Base-by-base conservation (phyloP, 768 basidiomycete genomes). In the Postia placenta region DNA sequence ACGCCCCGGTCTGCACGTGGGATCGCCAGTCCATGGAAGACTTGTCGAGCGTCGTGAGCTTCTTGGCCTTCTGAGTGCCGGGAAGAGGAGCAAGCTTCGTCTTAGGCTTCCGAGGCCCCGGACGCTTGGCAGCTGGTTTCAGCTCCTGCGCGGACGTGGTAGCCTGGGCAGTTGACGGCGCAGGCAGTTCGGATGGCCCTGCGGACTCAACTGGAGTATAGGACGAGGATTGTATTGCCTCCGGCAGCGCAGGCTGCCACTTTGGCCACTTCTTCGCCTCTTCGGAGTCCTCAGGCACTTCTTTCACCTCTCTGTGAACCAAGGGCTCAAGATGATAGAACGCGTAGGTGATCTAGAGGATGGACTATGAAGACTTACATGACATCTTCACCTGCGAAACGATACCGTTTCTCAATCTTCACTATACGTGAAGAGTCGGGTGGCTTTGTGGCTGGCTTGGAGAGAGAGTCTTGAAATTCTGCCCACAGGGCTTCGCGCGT, bases 21-120 rank as follows among this genome's bases (percentile, higher is more conserved):
- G 78, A 65, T 24, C 74, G 74, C 91, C 91, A 93, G 61, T 93
- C 91, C 78, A 93, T 80, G 11, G 85, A 80, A 0, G 87, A 89
- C 63, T 92, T 92, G 53, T 91, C 88, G 12, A 93, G 72, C 22
- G 88, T 92, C 20, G 85, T 81, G 6, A 93, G 72, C 65, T 87
- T 92, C 63, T 85, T 88, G 1, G 81, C 70, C 59, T 83, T 88
- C 30, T 66, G 68, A 0, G 71, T 51, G 6, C 69, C 58, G 0
- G 85, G 85, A 26, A 85, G 63, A 12, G 76, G 65, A 0, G 76
- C 72, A 5, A 90, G 71, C 2, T 70, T 64, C 0, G 72, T 73
- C 59, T 81, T 83, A 1, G 85, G 68, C 58, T 82, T 88, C 17
- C 85, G 81, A 11, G 85, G 82, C 0, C 84, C 83, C 2, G 78